Percentiles rank a stretch among this genome's conserved stretches.
Evolutionary conservation across 2,329 filamentous ascomycete genomes (phyloP).

Genomic region (Karstenula rhodostoma): DNA sequence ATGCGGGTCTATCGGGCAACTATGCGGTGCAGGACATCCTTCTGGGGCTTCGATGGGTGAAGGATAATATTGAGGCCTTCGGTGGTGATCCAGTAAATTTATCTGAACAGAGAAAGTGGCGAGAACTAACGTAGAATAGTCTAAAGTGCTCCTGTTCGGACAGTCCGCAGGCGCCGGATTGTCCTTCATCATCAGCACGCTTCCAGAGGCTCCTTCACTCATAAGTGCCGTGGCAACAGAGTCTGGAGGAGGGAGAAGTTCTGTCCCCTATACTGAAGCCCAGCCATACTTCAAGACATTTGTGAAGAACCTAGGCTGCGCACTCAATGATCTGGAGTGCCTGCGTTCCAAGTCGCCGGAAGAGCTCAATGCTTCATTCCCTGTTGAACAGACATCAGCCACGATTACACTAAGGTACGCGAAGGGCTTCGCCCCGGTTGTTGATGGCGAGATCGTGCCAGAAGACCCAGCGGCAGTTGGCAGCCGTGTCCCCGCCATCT

Average conservation of each 20-base stretch:
- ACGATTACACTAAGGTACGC: neutral
- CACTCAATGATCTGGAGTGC: constrained; percentile 1
- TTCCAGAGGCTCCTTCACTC: constrained; percentile 5
- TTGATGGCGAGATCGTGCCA: neutral
- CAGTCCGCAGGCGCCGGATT: constrained; percentile 6
- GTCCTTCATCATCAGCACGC: constrained; percentile 1
- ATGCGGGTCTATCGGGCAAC: neutral
- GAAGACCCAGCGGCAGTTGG: constrained; percentile 4
- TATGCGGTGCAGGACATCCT: constrained; percentile 3
- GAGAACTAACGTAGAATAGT: neutral
- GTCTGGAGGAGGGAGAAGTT: constrained; percentile 3
- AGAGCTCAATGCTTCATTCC: constrained; percentile 3
- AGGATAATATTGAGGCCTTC: constrained; percentile 3
- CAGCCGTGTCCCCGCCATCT: constrained; percentile 6
- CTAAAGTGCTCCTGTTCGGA: constrained; percentile 2
- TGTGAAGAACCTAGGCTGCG: constrained; percentile 4
- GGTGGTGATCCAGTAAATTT: constrained; percentile 5
- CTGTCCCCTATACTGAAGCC: neutral
- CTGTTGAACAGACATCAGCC: neutral
- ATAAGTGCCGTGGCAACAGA: constrained; percentile 2
- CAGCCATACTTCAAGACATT: constrained; percentile 4
- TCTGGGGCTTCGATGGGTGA: constrained; percentile 4
- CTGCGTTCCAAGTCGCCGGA: constrained; percentile 3
- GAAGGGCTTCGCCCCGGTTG: neutral
- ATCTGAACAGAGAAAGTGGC: neutral